Base-by-base conservation (phyloP, 768 basidiomycete species). In the Suillus fuscotomentosus region DNA sequence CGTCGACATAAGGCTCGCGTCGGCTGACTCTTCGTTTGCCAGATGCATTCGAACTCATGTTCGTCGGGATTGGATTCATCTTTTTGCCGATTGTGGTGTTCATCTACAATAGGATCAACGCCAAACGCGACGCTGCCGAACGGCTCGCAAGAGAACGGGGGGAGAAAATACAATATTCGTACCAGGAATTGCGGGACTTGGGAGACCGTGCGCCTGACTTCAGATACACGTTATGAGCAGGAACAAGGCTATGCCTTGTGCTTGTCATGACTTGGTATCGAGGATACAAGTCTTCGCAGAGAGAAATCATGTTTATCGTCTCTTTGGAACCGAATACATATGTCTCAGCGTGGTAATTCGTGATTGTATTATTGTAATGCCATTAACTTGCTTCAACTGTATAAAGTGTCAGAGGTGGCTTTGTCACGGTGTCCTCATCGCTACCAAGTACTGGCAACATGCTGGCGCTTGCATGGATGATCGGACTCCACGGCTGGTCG, bases 41-140 rank as follows among this genome's bases (percentile, higher is more conserved):
- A 89, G 88, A 89, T 68, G 86, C 77, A 1, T 59, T 88, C 15
- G 88, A 88, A 72, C 76, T 90, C 24, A 88, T 88, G 86, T 88
- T 90, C 63, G 81, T 89, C 22, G 84, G 84, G 4, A 86, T 91
- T 39, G 88, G 89, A 0, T 76, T 89, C 68, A 77, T 89, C 8
- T 70, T 73, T 36, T 68, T 86, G 1, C 85, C 85, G 0, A 73
- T 84, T 27, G 77, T 82, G 13, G 79, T 84, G 6, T 42, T 87
- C 7, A 53, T 74, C 2, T 90, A 90, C 70, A 81, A 60, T 43
- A 79, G 79, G 45, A 87, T 89, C 74, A 91, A 91, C 71, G 70
- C 73, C 11, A 74, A 75, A 62, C 78, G 88, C 42, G 88, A 88
- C 41, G 74, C 20, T 6, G 27, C 34, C 9, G 34, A n/a, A 31